Conservation (phyloP, 108 stramenopile species). For the Schizochytrium sp. region DNA sequence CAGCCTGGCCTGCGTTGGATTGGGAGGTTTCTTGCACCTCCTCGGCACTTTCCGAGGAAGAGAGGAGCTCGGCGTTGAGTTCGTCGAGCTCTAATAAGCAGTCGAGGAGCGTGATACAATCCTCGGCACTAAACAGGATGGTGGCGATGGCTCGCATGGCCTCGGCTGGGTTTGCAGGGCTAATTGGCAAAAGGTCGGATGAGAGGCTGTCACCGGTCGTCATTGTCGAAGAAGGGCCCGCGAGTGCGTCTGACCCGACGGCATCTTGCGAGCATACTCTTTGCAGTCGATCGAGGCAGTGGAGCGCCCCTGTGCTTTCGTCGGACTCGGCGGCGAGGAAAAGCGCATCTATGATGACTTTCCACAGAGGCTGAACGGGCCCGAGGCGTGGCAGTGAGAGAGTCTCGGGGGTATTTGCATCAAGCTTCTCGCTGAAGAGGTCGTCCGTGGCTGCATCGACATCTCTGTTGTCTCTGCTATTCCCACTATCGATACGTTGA, state of each 20-base stretch:
- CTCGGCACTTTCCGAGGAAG: neutral
- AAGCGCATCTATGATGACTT: neutral
- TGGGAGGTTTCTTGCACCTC: neutral
- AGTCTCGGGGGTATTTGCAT: too few relatives aligned
- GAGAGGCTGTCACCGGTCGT: neutral
- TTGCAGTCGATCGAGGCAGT: neutral
- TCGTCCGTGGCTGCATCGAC: neutral
- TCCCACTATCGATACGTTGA: too few relatives aligned
- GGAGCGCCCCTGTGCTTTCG: neutral
- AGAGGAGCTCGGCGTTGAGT: neutral
- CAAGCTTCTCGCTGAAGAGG: neutral
- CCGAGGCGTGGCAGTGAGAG: neutral
- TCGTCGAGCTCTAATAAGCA: neutral
- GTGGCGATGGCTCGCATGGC: neutral
- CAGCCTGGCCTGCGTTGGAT: too few relatives aligned
- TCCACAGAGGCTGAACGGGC: slow-evolving; percentile 10
- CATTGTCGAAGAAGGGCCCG: neutral
- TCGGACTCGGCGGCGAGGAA: neutral
- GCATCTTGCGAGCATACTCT: neutral
- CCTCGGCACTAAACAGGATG: neutral
- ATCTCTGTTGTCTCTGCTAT: too few relatives aligned
- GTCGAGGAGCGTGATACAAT: neutral
- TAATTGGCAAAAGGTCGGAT: neutral
- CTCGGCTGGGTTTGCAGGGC: neutral
- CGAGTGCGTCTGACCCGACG: neutral